Evolutionary conservation across 129 eudicot genomes (phyloP).

Genomic region (Chrysanthemum lavandulifolium): DNA sequence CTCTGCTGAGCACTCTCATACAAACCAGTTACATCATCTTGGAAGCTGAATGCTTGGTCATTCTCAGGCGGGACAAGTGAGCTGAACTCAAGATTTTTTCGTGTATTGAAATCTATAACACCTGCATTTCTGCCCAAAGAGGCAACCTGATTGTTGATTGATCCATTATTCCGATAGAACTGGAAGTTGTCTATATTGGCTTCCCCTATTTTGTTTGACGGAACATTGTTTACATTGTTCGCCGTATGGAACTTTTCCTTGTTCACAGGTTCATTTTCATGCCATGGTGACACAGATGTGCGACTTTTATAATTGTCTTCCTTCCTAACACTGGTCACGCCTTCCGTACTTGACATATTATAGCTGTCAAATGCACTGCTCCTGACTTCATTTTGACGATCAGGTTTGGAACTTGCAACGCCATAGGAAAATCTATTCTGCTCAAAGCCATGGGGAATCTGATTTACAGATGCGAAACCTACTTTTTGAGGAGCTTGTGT

Average conservation of each 20-base stretch:
- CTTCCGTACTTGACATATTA: slow-evolving; percentile 17
- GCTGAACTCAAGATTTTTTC: slow-evolving; percentile 37
- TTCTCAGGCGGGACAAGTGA: slow-evolving; percentile 47
- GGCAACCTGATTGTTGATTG: slow-evolving; percentile 27
- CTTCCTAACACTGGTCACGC: slow-evolving; percentile 21
- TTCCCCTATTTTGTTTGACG: slow-evolving; percentile 30
- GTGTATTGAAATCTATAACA: slow-evolving; percentile 29
- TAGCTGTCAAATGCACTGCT: slow-evolving; percentile 24
- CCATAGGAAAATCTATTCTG: slow-evolving; percentile 25
- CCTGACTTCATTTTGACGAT: slow-evolving; percentile 21
- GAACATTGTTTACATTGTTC: slow-evolving; percentile 22
- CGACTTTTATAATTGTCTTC: slow-evolving; percentile 24
- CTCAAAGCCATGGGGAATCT: slow-evolving; percentile 22
- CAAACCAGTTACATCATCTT: slow-evolving; percentile 34
- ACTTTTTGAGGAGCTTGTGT: slow-evolving; percentile 15
- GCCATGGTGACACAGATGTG: background rate
- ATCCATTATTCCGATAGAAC: slow-evolving; percentile 29
- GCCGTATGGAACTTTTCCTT: slow-evolving; percentile 28
- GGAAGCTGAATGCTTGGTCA: slow-evolving; percentile 34
- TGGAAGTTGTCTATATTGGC: slow-evolving; percentile 36
- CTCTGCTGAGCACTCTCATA: slow-evolving; percentile 25
- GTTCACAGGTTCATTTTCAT: slow-evolving; percentile 1
- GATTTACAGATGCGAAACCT: slow-evolving; percentile 22
- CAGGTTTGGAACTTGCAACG: slow-evolving; percentile 26
- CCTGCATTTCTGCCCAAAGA: slow-evolving; percentile 39